A percentile compares a stretch with the other conserved stretches of the same genome.
Evolutionary conservation across 1,284 basidiomycete species (phyloP).

Genomic region (Ustilago trichophora): DNA sequence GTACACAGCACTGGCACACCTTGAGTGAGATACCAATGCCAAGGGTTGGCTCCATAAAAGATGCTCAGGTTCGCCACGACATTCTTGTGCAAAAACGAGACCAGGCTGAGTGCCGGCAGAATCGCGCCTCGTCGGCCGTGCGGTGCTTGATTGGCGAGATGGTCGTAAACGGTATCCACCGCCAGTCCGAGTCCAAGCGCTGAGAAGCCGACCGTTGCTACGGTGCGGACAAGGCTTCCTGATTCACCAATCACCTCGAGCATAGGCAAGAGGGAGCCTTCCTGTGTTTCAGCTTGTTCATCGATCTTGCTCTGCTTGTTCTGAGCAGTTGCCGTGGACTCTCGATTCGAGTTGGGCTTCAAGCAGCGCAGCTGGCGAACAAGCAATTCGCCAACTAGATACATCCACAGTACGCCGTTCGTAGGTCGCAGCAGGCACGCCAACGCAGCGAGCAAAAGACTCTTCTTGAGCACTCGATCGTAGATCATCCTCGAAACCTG

Average conservation of each 20-base stretch:
- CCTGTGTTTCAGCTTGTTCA: background rate
- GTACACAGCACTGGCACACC: constrained; percentile 81
- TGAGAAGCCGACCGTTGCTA: constrained; percentile 50
- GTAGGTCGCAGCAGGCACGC: constrained; percentile 86
- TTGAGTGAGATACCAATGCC: constrained; percentile 89
- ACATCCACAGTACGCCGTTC: constrained; percentile 84
- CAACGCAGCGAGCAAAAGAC: constrained; percentile 71
- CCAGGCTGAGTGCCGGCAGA: constrained; percentile 75
- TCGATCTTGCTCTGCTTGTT: background rate
- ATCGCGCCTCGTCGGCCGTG: constrained; percentile 50
- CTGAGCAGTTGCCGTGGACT: background rate
- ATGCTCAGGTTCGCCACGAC: constrained; percentile 74
- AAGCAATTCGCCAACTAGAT: constrained; percentile 58
- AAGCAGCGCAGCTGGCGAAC: constrained; percentile 10
- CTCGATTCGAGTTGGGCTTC: background rate
- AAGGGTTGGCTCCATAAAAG: constrained; percentile 90
- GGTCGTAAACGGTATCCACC: constrained; percentile 78
- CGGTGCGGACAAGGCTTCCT: constrained; percentile 1
- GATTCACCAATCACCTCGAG: constrained; percentile 25
- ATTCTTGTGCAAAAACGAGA: constrained; percentile 84
- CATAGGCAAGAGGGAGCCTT: constrained; percentile 11
- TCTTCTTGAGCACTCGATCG: constrained; percentile 11
- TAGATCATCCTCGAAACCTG: constrained; percentile 12
- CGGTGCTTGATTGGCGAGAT: constrained; percentile 49
- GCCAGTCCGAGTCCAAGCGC: constrained; percentile 69